Evolutionary conservation across 1,284 basidiomycete genomes (phyloP), one percentile per base, ranked within the genome.

Genomic region (Moesziomyces antarcticus): DNA sequence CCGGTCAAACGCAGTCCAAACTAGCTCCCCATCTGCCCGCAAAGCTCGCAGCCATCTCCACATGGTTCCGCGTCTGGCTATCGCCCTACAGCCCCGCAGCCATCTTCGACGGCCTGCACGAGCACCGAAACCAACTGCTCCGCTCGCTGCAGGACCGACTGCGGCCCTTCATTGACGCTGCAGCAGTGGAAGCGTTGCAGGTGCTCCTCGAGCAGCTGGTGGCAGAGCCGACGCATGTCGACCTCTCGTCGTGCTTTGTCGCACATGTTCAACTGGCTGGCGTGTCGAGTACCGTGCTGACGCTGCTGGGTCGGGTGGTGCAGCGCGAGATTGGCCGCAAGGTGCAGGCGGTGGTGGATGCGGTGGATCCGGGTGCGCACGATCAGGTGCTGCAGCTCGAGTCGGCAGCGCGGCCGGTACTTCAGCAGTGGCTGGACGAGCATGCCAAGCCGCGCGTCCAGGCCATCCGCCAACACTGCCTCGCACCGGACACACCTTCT

Each of bases 321-420:
- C 62, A 67, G n/a, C 30, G 43, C 33, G 63, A 74, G 35, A 58
- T 74, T 21, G 46, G 48, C 2, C 66, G 67, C 46, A 74, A 74
- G 43, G 72, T 74, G 7, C 16, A 56, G 13, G 58, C 63, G 1
- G 56, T 64, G 1, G 56, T 71, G 4, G 67, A 57, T 43, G 67
- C 57, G 13, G 46, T 55, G 5, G 67, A 70, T 18, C 3, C 59
- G 9, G 48, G 55, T 21, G 43, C 60, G 2, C 51, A 67, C 8
- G 72, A 71, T 20, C 55, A 52, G 14, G 56, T 64, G 0, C 33
- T 67, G 27, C 58, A 56, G 44, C 63, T 71, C 41, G 72, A 74
- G 24, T 62, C 54, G 25, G 58, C 62, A 5, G 66, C 67, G 20
- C 59, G 63, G 7, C 63, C 62, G 5, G 37, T 56, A 21, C 48